phyloP scores from a whole-genome alignment of 345 rosid species.

The Conringia planisiliqua region DNA sequence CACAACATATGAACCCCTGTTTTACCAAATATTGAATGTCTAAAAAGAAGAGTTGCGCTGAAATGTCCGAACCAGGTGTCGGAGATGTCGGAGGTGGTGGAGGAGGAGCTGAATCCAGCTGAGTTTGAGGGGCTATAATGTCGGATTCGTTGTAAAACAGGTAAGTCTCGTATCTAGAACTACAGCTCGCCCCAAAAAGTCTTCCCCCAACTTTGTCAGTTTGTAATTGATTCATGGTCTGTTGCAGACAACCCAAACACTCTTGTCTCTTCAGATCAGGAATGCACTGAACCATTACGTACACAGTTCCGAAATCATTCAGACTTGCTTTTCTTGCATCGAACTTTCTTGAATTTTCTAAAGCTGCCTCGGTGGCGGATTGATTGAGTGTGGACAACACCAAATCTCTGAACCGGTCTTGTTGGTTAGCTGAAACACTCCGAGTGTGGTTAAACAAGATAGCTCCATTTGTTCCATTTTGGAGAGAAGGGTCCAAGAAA shows the following conservation, averaged over 20 bases:
- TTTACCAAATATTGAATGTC: neutral
- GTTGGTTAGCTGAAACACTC: neutral
- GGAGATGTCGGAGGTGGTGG: too few relatives aligned
- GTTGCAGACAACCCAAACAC: constrained; percentile 26
- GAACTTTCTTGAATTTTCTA: constrained; percentile 15
- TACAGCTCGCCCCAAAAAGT: neutral
- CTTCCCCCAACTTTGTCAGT: constrained; percentile 26
- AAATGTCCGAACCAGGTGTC: neutral
- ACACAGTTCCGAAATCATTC: neutral
- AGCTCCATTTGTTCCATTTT: neutral
- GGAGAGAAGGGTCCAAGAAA: neutral
- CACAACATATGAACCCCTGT: neutral
- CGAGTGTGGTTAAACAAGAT: neutral
- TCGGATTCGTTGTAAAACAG: neutral
- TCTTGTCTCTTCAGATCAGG: constrained; percentile 25
- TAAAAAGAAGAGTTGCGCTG: neutral
- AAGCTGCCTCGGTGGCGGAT: neutral
- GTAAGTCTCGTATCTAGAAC: neutral
- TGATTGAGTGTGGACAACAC: neutral
- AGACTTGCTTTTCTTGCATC: neutral
- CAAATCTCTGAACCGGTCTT: neutral
- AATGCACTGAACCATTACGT: constrained; percentile 45
- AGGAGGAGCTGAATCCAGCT: neutral
- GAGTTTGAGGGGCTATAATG: neutral
- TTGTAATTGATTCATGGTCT: neutral